Evolutionary conservation across 1,139 yeast species (phyloP).

Genomic region (Geotrichum restrictum): DNA sequence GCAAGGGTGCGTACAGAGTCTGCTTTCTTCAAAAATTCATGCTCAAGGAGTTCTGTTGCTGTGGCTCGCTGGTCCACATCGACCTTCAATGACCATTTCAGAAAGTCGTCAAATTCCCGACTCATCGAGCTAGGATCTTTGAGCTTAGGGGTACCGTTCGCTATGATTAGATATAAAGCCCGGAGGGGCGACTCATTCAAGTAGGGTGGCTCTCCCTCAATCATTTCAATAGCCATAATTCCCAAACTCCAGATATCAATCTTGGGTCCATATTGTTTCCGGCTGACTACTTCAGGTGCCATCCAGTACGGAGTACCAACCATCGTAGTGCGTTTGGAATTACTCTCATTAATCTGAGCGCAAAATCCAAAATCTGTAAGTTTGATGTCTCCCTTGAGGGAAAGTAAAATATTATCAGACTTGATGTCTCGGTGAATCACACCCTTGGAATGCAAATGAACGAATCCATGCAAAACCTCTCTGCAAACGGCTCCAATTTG

Average conservation of each 20-base stretch:
- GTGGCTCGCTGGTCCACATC: slow-evolving; percentile 80
- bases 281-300: slow-evolving; percentile 97
- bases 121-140: slow-evolving; percentile 84
- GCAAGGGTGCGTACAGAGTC: slow-evolving; percentile 73
- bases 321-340: slow-evolving; percentile 89
- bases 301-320: slow-evolving; percentile 99
- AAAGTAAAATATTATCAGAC: slow-evolving; percentile 82
- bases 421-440: slow-evolving; percentile 96
- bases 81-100: slow-evolving; percentile 78
- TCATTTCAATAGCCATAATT: slow-evolving; percentile 97
- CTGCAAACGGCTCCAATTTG: slow-evolving; percentile 96
- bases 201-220: slow-evolving; percentile 98
- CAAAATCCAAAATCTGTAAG: slow-evolving; percentile 77
- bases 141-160: slow-evolving; percentile 90
- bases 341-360: slow-evolving; percentile 87
- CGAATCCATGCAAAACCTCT: slow-evolving; percentile 80
- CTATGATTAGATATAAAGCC: slow-evolving; percentile 88
- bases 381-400: slow-evolving; percentile 82
- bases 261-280: slow-evolving; percentile 94
- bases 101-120: slow-evolving; percentile 59
- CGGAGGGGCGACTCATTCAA: slow-evolving; percentile 89
- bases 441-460: slow-evolving; percentile 86
- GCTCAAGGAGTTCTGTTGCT: slow-evolving; percentile 68
- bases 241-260: slow-evolving; percentile 98
- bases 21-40: slow-evolving; percentile 67